phyloP scores from a whole-genome alignment of 2,329 filamentous ascomycete species.

The Cladophialophora bantiana region DNA sequence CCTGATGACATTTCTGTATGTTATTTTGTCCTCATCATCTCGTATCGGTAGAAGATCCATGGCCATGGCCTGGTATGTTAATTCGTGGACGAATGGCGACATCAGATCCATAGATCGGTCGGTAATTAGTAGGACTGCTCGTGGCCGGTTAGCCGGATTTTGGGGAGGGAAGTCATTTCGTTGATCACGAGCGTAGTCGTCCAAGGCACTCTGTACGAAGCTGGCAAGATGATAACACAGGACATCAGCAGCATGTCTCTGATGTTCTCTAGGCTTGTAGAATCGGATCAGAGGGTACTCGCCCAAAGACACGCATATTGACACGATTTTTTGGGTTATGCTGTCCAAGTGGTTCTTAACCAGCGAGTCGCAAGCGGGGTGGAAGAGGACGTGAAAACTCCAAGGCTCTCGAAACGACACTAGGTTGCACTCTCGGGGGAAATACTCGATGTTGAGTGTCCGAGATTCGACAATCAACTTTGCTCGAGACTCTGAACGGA shows the following conservation, averaged over 20 bases:
- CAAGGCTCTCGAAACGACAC: slow-evolving; percentile 92
- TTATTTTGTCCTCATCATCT: slow-evolving; percentile 82
- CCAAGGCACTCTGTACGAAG: slow-evolving; percentile 90
- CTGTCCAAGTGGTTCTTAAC: slow-evolving; percentile 83
- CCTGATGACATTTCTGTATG: slow-evolving; percentile 81
- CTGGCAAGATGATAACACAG: slow-evolving; percentile 86
- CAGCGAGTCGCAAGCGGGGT: slow-evolving; percentile 85
- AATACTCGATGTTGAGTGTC: slow-evolving; percentile 86
- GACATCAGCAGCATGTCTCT: slow-evolving; percentile 85
- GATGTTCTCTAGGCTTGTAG: slow-evolving; percentile 73
- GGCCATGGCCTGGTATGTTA: slow-evolving; percentile 98
- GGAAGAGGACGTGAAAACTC: slow-evolving; percentile 92
- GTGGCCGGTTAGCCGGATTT: slow-evolving; percentile 72
- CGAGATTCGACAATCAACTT: slow-evolving; percentile 78
- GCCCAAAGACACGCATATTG: slow-evolving; percentile 87
- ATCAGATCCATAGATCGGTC: slow-evolving; percentile 92
- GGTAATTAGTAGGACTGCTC: slow-evolving; percentile 82
- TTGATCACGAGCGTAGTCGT: slow-evolving; percentile 85
- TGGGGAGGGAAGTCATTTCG: slow-evolving; percentile 78
- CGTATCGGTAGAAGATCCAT: slow-evolving; percentile 89
- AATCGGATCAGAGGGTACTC: slow-evolving; percentile 95
- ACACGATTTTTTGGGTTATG: slow-evolving; percentile 87
- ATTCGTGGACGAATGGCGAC: slow-evolving; percentile 89
- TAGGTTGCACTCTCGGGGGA: slow-evolving; percentile 87
- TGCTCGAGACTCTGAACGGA: slow-evolving; percentile 70